Evolutionary conservation across 73 alveolate genomes (phyloP).

Genomic region (Paramecium caudatum): DNA sequence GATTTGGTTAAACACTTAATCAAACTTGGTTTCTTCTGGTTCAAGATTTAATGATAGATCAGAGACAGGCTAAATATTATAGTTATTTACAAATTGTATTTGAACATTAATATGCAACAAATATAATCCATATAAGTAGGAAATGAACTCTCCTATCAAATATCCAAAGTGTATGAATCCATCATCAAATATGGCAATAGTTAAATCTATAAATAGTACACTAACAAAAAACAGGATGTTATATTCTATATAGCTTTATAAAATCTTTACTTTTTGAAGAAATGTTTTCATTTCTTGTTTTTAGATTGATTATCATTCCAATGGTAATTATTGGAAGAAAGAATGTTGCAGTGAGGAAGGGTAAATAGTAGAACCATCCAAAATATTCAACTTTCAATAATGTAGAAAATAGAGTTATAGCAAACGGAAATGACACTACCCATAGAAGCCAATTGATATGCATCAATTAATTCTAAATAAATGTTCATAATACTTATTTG

Average conservation of each 20-base stretch:
- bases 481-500: background rate
- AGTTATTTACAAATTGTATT: background rate
- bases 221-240: background rate
- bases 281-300: background rate
- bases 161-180: constrained; percentile 29
- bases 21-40: background rate
- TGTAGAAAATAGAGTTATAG: constrained; percentile 21
- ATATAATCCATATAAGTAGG: constrained; percentile 21
- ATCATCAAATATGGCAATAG: background rate
- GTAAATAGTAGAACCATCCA: constrained; percentile 29
- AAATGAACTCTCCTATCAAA: background rate
- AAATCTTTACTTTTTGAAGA: background rate
- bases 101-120: background rate
- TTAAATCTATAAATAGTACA: background rate
- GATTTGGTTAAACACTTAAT: background rate
- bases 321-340: background rate
- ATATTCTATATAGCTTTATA: background rate
- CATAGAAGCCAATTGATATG: background rate
- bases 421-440: background rate
- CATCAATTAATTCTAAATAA: background rate
- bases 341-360: background rate
- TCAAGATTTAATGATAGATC: background rate
- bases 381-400: constrained; percentile 9
- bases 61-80: background rate
- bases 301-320: background rate